Evolutionary conservation across 805 yeast species (phyloP), one percentile per base, ranked within the genome.

Genomic region (Candida fluviatilis): DNA sequence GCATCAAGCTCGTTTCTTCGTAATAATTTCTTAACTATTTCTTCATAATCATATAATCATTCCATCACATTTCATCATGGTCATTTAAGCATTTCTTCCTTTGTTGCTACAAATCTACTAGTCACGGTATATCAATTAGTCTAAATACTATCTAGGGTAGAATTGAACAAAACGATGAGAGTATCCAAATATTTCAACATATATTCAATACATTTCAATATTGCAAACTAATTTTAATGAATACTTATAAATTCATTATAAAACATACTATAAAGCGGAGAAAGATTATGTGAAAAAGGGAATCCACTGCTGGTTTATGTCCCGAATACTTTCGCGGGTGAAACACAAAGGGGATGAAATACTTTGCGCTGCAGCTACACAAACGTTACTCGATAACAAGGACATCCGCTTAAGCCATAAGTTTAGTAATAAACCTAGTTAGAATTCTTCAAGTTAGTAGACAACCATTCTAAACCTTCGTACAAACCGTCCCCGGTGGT

Each of bases 401-500:
- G 10, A 10, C 6, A 21, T 10, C 24, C 24, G 24, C 24, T 21
- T 21, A 21, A n/a, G n/a, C n/a, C n/a, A 21, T 21, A 21, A 21
- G 6, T 6, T 6, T 13, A 26, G 7, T 26, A 26, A 13, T 8
- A 17, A 11, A 35, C 51, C 57, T 49, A 62, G 55, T 63, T 52
- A 27, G 62, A 49, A 40, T 53, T 58, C 76, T 88, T 88, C 72
- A 89, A 80, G 75, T 85, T 87, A 62, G 87, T 84, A 53, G 90
- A 80, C 62, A 89, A 81, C 97, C 97, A 89, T 75, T 89, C 96
- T 66, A 89, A 80, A 78, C 97, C 97, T 74, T 89, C 96, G 68
- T 88, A 85, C 62, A 89, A 76, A 76, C 98, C 98, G 66, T 90
- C 97, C 75, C 98, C 99, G 47, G 98, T 86, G 52, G 97, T 91